Conservation (phyloP, 1,139 yeast genomes). For the Scheffersomyces cryptocercus region DNA sequence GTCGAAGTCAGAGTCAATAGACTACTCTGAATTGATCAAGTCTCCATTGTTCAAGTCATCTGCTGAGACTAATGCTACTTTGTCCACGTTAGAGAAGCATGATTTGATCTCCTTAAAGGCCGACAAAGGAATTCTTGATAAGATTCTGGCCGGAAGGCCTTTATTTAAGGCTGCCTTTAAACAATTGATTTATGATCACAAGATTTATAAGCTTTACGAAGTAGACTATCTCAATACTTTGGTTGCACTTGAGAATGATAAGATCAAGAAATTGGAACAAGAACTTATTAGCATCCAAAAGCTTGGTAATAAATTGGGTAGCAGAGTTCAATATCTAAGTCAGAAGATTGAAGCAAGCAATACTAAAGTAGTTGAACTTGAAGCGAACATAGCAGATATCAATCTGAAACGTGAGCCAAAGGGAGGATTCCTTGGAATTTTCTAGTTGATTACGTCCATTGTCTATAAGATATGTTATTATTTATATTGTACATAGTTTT, state of each 20-base stretch:
- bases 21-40: conserved; percentile 53
- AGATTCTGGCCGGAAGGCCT: conserved; percentile 80
- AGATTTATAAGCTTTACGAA: conserved; percentile 64
- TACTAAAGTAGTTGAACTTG: conserved; percentile 45
- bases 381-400: conserved; percentile 25
- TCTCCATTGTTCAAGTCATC: conserved; percentile 69
- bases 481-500: conserved; percentile 1
- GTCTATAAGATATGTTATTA: not conserved
- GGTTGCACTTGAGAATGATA: conserved; percentile 60
- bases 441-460: not conserved
- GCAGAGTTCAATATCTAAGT: conserved; percentile 65
- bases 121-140: conserved; percentile 71
- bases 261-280: conserved; percentile 65
- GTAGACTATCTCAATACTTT: conserved; percentile 56
- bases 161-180: conserved; percentile 78
- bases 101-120: conserved; percentile 71
- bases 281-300: conserved; percentile 63
- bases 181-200: conserved; percentile 58
- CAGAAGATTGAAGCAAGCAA: conserved; percentile 63
- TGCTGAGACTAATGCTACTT: conserved; percentile 46
- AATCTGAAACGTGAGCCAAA: conserved; percentile 4
- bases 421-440: conserved; percentile 10
- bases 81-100: conserved; percentile 73
- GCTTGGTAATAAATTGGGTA: conserved; percentile 53
- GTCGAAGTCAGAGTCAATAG: conserved; percentile 46